Percentiles rank a stretch among this genome's conserved stretches.
Conservation (phyloP, 306 rosid genomes). For the Pyrus pyrifolia region DNA sequence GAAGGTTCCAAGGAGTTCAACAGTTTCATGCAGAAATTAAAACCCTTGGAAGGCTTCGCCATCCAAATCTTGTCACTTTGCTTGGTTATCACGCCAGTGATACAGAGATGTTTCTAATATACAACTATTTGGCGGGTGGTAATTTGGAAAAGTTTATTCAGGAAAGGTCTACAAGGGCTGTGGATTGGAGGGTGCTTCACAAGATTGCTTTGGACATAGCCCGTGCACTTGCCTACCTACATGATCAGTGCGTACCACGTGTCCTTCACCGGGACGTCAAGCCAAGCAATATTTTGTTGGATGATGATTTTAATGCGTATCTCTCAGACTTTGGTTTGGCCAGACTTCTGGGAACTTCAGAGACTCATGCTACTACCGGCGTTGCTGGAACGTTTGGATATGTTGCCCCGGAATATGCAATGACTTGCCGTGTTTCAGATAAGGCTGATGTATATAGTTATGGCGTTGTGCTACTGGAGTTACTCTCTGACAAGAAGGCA, state of each 20-base stretch:
- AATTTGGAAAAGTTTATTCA: slow-evolving; percentile 84
- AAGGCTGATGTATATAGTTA: slow-evolving; percentile 95
- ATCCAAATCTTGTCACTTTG: slow-evolving; percentile 75
- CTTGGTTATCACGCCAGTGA: slow-evolving; percentile 93
- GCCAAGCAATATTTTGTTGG: slow-evolving; percentile 89
- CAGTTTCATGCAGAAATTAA: slow-evolving; percentile 84
- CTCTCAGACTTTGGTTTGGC: slow-evolving; percentile 95
- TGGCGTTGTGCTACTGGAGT: slow-evolving; percentile 93
- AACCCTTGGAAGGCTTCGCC: slow-evolving; percentile 89
- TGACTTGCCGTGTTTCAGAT: slow-evolving; percentile 96
- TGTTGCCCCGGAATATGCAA: slow-evolving; percentile 94
- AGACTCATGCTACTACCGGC: slow-evolving; percentile 95
- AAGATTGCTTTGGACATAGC: slow-evolving; percentile 91
- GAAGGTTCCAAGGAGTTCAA: slow-evolving; percentile 84
- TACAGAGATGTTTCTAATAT: slow-evolving; percentile 82
- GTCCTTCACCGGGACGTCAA: slow-evolving; percentile 93
- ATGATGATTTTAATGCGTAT: slow-evolving; percentile 77
- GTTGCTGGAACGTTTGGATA: slow-evolving; percentile 97
- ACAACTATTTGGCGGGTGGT: slow-evolving; percentile 83
- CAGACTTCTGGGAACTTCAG: slow-evolving; percentile 86
- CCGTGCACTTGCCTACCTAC: slow-evolving; percentile 83
- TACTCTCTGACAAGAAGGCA: slow-evolving; percentile 89
- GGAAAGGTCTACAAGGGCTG: slow-evolving; percentile 80
- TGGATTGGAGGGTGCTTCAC: slow-evolving; percentile 90
- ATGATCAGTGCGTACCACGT: slow-evolving; percentile 85